These are phyloP conservation scores for Blastocystis sp. DNA, from an alignment of 352 stramenopile species.

Conservation along the genomic window DNA sequence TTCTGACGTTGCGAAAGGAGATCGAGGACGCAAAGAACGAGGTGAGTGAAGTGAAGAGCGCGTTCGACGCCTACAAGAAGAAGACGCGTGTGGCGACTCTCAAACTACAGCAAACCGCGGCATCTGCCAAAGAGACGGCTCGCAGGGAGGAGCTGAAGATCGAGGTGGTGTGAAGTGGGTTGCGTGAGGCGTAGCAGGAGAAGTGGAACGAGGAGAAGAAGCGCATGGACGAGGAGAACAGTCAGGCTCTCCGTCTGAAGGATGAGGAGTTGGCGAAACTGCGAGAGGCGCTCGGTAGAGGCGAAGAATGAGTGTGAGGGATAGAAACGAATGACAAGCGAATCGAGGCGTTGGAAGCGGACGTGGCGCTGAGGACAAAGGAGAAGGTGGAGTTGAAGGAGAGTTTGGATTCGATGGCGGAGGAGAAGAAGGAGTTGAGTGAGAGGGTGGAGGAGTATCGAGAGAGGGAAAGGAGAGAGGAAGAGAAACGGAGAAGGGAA, in stretches of 20 bases:
- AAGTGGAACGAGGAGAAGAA: not conserved
- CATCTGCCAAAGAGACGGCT: not conserved
- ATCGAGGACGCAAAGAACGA: not conserved
- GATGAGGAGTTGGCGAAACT: not conserved
- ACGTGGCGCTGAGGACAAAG: not conserved
- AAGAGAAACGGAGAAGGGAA: not conserved
- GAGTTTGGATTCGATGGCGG: not conserved
- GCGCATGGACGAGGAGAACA: not conserved
- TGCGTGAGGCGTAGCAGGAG: conserved; percentile 6
- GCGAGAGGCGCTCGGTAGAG: not conserved
- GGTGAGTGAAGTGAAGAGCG: not conserved
- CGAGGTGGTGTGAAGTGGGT: not conserved
- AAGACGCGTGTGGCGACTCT: conserved; percentile 53
- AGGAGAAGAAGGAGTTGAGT: not conserved
- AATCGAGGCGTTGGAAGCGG: not conserved
- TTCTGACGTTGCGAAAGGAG: not conserved
- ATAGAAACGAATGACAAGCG: not conserved
- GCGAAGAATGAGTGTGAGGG: not conserved
- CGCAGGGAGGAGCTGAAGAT: not conserved
- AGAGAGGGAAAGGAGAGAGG: not conserved
- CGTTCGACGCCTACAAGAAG: conserved; percentile 35
- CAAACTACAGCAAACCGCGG: conserved; percentile 29
- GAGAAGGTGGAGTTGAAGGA: not conserved
- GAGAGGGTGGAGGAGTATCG: not conserved
- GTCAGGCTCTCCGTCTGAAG: not conserved